These are phyloP conservation scores for Mucor circinelloides DNA, from an alignment of 371 early-diverging fungal genomes.

Conservation along the genomic window DNA sequence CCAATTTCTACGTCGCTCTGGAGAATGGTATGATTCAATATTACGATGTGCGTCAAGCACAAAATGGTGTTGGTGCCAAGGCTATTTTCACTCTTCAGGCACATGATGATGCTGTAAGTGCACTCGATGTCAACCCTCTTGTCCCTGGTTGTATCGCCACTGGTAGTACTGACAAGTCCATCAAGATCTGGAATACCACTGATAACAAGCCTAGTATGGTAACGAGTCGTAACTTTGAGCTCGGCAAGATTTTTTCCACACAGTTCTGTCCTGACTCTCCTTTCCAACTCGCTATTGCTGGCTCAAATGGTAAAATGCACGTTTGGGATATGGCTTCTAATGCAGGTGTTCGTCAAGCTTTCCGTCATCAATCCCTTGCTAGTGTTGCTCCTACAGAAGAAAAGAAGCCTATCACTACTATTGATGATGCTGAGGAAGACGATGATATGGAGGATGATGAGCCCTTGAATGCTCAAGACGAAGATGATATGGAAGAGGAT, in stretches of 20 bases:
- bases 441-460: slow-evolving; percentile 55
- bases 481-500: slow-evolving; percentile 32
- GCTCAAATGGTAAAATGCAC: slow-evolving; percentile 84
- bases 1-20: slow-evolving; percentile 77
- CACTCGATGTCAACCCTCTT: slow-evolving; percentile 81
- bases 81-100: slow-evolving; percentile 90
- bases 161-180: slow-evolving; percentile 86
- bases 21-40: slow-evolving; percentile 90
- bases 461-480: slow-evolving; percentile 23
- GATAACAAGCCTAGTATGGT: slow-evolving; percentile 77
- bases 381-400: slow-evolving; percentile 31
- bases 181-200: slow-evolving; percentile 92
- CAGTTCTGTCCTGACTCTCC: slow-evolving; percentile 90
- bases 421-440: slow-evolving; percentile 56
- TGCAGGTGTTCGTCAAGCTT: slow-evolving; percentile 75
- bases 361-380: slow-evolving; percentile 45
- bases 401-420: slow-evolving; percentile 43
- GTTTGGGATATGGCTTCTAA: slow-evolving; percentile 93
- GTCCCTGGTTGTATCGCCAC: slow-evolving; percentile 86
- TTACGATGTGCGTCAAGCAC: slow-evolving; percentile 78
- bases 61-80: slow-evolving; percentile 40
- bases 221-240: slow-evolving; percentile 78
- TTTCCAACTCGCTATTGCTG: slow-evolving; percentile 82
- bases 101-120: slow-evolving; percentile 87
- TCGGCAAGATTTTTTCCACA: slow-evolving; percentile 87